Evolutionary conservation across 2,329 filamentous ascomycete species (phyloP), one percentile per base, ranked within the genome.

Genomic region (Atkinsonella hypoxylon): DNA sequence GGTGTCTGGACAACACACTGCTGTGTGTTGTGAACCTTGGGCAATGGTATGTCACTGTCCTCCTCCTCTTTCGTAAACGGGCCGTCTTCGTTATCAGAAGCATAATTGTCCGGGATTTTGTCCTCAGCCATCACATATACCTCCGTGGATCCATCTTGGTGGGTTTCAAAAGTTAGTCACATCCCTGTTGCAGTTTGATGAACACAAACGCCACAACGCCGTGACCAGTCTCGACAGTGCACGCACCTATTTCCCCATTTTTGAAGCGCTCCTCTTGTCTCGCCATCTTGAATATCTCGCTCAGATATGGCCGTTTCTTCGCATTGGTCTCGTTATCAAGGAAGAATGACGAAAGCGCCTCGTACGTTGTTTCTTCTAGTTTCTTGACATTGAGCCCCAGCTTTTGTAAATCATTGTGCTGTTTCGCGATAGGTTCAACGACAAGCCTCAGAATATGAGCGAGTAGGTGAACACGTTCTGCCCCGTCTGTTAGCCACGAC

Each of bases 201-300:
- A 8, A 26, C 7, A 26, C 6, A 26, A 26, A 26, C 26, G 26
- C 26, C 26, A 26, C 26, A 2, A 36, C 15, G 34, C 15, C 34
- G 20, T 12, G 15, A n/a, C 20, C 22, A 8, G 38, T 32, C 15
- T 31, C n/a, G 31, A 46, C 4, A 15, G 18, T 12, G 4, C 15
- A 57, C 71, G 55, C 62, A 82, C 80, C 79, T 47, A 82, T 76
- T 57, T 81, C 77, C 26, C 72, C 74, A 42, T 75, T 72, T 55
- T 68, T 75, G 57, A 66, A 82, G 4, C 74, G 68, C 59, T 82
- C 78, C 55, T 84, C 76, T 31, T 69, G 63, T 50, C 66, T 71
- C 0, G 80, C 80, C 31, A 84, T 72, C 53, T 74, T 77, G 66
- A 84, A 83, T 9, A 83, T 76, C 58, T 83, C 79, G 49, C 72